Evolutionary conservation across 2,329 filamentous ascomycete genomes (phyloP), one percentile per base, ranked within the genome.

Genomic region (Dryadomyces quercus-mongolicae): DNA sequence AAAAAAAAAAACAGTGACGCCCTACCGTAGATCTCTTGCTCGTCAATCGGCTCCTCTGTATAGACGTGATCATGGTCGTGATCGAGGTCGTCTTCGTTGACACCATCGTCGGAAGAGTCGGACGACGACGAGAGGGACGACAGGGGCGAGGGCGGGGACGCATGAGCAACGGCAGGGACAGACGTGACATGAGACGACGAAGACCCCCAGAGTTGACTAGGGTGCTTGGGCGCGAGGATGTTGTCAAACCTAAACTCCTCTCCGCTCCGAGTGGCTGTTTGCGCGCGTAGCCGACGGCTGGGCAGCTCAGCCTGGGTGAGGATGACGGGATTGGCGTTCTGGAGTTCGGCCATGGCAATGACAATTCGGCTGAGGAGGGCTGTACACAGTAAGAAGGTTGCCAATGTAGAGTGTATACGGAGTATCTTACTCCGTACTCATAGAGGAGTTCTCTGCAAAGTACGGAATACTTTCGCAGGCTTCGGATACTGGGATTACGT

Each of bases 271-370:
- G 71, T 16, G 10, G 71, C 68, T 36, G 68, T 68, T 59, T 73
- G 72, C 60, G 71, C 73, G 62, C 78, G 72, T 62, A 77, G 74
- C 60, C 80, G 77, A 59, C 91, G 84, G 34, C 88, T 93, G 47
- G 93, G 91, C 51, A 98, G 81, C 70, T 97, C 88, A 46, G 88
- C 88, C 52, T 83, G 80, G 70, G 85, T 94, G 64, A 97, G 74
- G 66, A 98, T 91, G 59, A 88, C 94, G 54, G 93, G 93, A 72
- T 98, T 97, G 60, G 87, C 89, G 70, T 95, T 95, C 61, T 85
- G 80, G 49, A 76, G 66, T 44, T 70, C 69, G 57, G 68, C 64
- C 69, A 74, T 74, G 45, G 44, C 59, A 43, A 53, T 45, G 3
- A 46, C 5, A 15, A 48, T 47, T 9, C 13, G 20, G 10, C 25